Base-by-base conservation (phyloP, 805 yeast genomes). In the Metschnikowia continentalis region DNA sequence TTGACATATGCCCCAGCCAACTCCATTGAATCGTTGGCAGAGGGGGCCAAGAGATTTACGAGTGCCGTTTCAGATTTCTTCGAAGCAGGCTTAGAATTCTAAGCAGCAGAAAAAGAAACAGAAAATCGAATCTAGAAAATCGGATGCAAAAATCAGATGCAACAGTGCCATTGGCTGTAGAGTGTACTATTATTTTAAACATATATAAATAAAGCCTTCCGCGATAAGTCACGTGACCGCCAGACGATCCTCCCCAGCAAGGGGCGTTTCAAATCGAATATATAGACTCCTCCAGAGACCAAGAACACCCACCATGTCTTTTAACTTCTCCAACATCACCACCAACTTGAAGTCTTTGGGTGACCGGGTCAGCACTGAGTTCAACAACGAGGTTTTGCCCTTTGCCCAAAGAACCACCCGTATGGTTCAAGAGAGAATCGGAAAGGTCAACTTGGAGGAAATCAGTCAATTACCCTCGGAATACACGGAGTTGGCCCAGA, bases 381-480 rank as follows among this genome's bases (percentile, higher is more conserved):
- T 88, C 66, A 83, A 86, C 59, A 72, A 71, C 26, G 79, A 74
- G 58, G 66, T 74, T 15, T 58, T 74, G 40, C 88, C 89, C 15
- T 73, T 86, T 54, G 95, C 95, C 39, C 88, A 84, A 69, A 81
- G 95, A 64, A 88, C 96, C 15, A 81, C 84, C 45, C 82, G 94
- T 54, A 66, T 85, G 65, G 81, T 89, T 42, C 92, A 88, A 68
- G 96, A 89, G 68, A 80, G 73, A 59, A 78, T 89, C 26, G 95
- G 95, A 44, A 81, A 84, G 58, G 88, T 84, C 36, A 71, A 69
- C 54, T 66, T 65, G 30, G 89, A 85, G 48, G 96, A 89, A 63
- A 85, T 87, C 61, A 67, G 71, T 51, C 91, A 88, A 64, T 77
- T 89, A 56, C 96, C 96, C 32, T 82, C 83, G 51, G 96, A 89